Conservation (phyloP, 345 rosid species). For the Bretschneidera sinensis region DNA sequence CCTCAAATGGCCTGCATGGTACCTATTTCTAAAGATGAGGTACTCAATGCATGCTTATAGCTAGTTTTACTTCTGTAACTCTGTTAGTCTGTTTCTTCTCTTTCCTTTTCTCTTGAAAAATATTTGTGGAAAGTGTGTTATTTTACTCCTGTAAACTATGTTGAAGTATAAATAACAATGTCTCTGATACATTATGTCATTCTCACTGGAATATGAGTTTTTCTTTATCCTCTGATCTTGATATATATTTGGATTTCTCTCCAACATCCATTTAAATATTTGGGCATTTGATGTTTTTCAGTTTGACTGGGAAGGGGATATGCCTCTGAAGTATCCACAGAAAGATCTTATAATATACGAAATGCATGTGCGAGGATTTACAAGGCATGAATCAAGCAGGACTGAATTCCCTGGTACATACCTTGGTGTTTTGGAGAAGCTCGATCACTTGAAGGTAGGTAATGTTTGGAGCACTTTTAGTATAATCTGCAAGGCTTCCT, state of each 20-base stretch:
- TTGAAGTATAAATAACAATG: too few relatives aligned
- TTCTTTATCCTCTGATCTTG: not conserved
- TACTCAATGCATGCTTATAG: slow-evolving; percentile 19
- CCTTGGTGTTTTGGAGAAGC: slow-evolving; percentile 78
- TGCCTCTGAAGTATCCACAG: slow-evolving; percentile 63
- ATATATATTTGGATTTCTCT: not conserved
- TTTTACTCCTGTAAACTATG: not conserved
- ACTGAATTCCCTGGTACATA: slow-evolving; percentile 79
- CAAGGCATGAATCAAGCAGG: slow-evolving; percentile 77
- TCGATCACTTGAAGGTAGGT: slow-evolving; percentile 96
- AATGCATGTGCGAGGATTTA: slow-evolving; percentile 93
- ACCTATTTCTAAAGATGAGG: slow-evolving; percentile 64
- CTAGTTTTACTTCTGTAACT: slow-evolving; percentile 1
- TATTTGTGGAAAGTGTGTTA: not conserved
- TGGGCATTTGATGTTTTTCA: slow-evolving; percentile 30
- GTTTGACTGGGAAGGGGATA: slow-evolving; percentile 99
- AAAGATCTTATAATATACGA: slow-evolving; percentile 85
- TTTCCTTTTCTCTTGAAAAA: too few relatives aligned
- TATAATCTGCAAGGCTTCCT: slow-evolving; percentile 3
- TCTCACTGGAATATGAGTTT: not conserved
- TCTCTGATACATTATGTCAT: not conserved
- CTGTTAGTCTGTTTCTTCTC: too few relatives aligned
- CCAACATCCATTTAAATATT: slow-evolving; percentile 1
- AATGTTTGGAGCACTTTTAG: slow-evolving; percentile 12
- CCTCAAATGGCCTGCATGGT: slow-evolving; percentile 93